Conservation (phyloP, 208 protist species). For the Acanthamoeba royreba region DNA sequence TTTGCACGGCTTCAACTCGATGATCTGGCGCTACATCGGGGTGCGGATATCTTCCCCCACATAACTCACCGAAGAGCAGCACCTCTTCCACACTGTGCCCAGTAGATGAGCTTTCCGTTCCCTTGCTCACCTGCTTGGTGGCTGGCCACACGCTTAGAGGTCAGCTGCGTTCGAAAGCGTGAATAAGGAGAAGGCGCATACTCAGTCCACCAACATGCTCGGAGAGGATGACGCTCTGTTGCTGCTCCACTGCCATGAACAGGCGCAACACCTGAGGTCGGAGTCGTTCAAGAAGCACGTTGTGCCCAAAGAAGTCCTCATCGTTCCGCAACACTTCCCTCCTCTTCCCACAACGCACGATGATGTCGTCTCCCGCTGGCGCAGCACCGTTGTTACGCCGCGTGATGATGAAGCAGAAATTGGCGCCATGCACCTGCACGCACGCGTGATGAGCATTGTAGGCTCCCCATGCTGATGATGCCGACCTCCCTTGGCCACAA, state of each 20-base stretch:
- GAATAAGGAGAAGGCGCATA: not conserved
- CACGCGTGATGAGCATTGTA: not conserved
- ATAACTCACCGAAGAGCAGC: not conserved
- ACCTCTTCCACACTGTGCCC: not conserved
- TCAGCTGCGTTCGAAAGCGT: not conserved
- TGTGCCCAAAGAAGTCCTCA: constrained; percentile 3
- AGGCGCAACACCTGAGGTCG: not conserved
- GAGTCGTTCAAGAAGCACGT: not conserved
- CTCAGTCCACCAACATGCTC: not conserved
- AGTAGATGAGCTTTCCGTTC: not conserved
- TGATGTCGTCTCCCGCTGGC: not conserved
- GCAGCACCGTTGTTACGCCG: no score
- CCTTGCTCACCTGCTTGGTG: not conserved
- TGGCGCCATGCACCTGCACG: constrained; percentile 23
- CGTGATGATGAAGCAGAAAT: constrained; percentile 27
- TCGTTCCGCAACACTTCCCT: not conserved
- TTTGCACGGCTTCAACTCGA: constrained; percentile 2
- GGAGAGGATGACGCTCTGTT: not conserved
- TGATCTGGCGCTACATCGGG: not conserved
- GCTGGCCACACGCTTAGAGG: not conserved
- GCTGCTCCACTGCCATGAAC: not conserved
- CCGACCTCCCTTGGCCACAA: not conserved
- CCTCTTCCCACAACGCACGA: not conserved
- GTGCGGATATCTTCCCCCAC: not conserved
- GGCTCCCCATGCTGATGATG: not conserved